Conservation (phyloP, 2,329 filamentous ascomycete genomes). For the Aspergillus piperis region DNA sequence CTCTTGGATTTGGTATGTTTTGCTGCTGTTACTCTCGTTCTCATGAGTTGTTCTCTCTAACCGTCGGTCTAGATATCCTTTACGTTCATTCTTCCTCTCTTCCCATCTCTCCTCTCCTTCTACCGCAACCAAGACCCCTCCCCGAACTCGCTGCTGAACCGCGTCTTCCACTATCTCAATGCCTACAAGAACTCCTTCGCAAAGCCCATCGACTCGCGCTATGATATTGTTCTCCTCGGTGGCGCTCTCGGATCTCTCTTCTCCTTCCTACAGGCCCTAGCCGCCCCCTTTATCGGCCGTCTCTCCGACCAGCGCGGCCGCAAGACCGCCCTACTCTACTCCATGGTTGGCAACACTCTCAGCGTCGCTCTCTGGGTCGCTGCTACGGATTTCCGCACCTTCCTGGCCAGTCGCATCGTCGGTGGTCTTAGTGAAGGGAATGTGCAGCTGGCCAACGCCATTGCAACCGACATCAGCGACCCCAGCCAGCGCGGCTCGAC, state of each 20-base stretch:
- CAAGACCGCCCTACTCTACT: constrained; percentile 80
- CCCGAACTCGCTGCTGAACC: constrained; percentile 70
- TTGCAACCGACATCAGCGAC: constrained; percentile 93
- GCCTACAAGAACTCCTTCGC: constrained; percentile 93
- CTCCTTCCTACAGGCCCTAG: constrained; percentile 86
- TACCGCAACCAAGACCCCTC: constrained; percentile 78
- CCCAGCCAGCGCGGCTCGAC: constrained; percentile 80
- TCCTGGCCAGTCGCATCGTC: constrained; percentile 87
- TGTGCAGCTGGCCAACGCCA: constrained; percentile 91
- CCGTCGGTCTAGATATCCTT: constrained; percentile 78
- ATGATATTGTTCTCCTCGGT: constrained; percentile 94
- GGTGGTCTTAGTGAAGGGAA: constrained; percentile 96
- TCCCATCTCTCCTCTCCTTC: constrained; percentile 92
- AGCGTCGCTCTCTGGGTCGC: constrained; percentile 93
- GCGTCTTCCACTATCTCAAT: constrained; percentile 80
- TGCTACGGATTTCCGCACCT: constrained; percentile 92
- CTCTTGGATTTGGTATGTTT: constrained; percentile 79
- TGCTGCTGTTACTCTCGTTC: neutral
- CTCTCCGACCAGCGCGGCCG: constrained; percentile 89
- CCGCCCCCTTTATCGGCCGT: constrained; percentile 84
- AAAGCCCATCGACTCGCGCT: constrained; percentile 88
- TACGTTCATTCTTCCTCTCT: constrained; percentile 95
- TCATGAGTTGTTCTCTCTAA: neutral
- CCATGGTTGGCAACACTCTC: constrained; percentile 89
- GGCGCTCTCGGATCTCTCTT: constrained; percentile 93